These are phyloP conservation scores for Omphalea diandra DNA, from an alignment of 441 rosid species.

Conservation along the genomic window DNA sequence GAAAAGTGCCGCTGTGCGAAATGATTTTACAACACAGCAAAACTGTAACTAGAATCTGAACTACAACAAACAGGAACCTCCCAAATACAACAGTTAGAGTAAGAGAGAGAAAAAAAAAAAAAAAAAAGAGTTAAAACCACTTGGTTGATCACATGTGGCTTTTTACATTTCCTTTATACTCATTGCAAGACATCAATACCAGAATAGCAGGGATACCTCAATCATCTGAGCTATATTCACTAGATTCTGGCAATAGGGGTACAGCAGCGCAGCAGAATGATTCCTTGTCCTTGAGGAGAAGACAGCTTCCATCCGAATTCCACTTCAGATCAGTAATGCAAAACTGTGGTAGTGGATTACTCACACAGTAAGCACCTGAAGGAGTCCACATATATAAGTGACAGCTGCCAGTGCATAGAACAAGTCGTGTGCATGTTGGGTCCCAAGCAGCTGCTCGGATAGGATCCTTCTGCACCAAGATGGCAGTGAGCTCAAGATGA, in stretches of 20 bases:
- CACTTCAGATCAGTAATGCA: slow-evolving; percentile 76
- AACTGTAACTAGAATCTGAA: background rate
- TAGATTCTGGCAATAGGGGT: slow-evolving; percentile 70
- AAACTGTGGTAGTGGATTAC: slow-evolving; percentile 74
- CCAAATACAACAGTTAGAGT: background rate
- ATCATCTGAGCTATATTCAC: slow-evolving; percentile 93
- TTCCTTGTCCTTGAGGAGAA: slow-evolving; percentile 90
- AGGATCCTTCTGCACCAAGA: slow-evolving; percentile 89
- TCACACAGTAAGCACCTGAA: slow-evolving; percentile 86
- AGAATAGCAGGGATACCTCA: slow-evolving; percentile 28
- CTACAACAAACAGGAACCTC: slow-evolving; percentile 10
- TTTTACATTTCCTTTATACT: background rate
- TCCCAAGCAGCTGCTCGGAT: slow-evolving; percentile 91
- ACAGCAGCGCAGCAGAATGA: slow-evolving; percentile 85
- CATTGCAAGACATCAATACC: slow-evolving; percentile 1
- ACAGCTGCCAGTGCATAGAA: slow-evolving; percentile 86
- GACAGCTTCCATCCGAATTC: slow-evolving; percentile 91
- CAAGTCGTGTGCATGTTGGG: slow-evolving; percentile 77
- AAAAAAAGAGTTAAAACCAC: background rate
- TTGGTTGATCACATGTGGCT: background rate
- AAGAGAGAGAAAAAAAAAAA: background rate
- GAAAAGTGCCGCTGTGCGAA: background rate
- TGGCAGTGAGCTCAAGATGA: slow-evolving; percentile 82
- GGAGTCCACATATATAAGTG: slow-evolving; percentile 97
- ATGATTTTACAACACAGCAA: slow-evolving; percentile 18